Evolutionary conservation across 2,329 filamentous ascomycete genomes (phyloP).

Genomic region (Cladobotryum protrusum): DNA sequence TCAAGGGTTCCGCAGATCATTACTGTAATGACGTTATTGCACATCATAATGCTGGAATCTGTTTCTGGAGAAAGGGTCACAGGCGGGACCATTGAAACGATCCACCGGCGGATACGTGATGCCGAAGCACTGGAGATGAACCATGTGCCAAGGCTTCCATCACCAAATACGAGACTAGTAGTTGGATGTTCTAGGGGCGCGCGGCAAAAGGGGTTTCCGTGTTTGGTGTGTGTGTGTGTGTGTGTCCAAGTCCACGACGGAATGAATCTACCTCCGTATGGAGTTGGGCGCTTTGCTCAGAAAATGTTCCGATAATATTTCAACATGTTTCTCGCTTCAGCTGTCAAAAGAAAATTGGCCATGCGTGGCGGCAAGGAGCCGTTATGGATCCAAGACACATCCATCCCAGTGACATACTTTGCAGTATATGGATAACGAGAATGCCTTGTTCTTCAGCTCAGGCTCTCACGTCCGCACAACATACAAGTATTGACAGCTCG

Average conservation of each 20-base stretch:
- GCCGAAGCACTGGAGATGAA: not conserved
- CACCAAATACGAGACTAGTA: slow-evolving; percentile 11
- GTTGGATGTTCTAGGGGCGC: not conserved
- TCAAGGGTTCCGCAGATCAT: too few relatives aligned
- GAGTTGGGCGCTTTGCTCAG: not conserved
- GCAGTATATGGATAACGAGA: too few relatives aligned
- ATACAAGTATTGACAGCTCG: too few relatives aligned
- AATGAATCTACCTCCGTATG: not conserved
- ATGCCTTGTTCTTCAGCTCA: too few relatives aligned
- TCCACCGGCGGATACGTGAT: too few relatives aligned
- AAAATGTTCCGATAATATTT: too few relatives aligned
- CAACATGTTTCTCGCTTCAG: not conserved
- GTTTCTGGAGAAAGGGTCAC: too few relatives aligned
- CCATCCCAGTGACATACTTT: too few relatives aligned
- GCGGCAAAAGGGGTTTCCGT: slow-evolving; percentile 8
- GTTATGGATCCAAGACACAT: slow-evolving; percentile 2
- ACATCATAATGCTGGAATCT: too few relatives aligned
- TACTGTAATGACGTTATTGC: too few relatives aligned
- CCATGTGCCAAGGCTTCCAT: slow-evolving; percentile 5
- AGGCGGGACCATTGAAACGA: too few relatives aligned
- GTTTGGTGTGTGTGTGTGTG: not conserved
- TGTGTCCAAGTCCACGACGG: not conserved
- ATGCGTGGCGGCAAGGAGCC: slow-evolving; percentile 1
- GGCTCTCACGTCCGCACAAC: too few relatives aligned
- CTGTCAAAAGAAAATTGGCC: not conserved